Percentiles rank a stretch among this genome's conserved stretches.
phyloP scores from a whole-genome alignment of 2,329 filamentous ascomycete genomes.

The Cercospora sojina region DNA sequence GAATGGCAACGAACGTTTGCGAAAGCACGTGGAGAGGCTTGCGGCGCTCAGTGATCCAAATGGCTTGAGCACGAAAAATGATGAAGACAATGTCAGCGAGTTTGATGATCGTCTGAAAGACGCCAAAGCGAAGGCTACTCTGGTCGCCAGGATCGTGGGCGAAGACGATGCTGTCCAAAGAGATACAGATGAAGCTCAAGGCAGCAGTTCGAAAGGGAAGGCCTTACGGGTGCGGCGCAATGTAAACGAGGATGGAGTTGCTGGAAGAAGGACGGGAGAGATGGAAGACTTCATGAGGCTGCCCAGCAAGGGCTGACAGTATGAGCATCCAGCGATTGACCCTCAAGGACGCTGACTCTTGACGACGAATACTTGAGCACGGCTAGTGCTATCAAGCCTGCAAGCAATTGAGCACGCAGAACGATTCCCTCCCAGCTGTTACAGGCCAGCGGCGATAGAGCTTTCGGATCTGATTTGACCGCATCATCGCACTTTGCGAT shows the following conservation, averaged over 20 bases:
- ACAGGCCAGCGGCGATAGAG: neutral
- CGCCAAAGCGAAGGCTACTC: constrained; percentile 77
- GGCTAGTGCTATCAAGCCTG: neutral
- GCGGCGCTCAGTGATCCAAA: constrained; percentile 76
- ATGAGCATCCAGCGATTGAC: too few relatives aligned
- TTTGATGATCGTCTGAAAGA: constrained; percentile 86
- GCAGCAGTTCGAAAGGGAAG: constrained; percentile 9
- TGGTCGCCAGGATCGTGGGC: constrained; percentile 71
- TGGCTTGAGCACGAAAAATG: constrained; percentile 76
- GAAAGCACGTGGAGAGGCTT: constrained; percentile 73
- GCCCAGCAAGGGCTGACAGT: too few relatives aligned
- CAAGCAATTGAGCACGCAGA: neutral
- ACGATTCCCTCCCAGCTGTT: neutral
- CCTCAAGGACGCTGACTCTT: too few relatives aligned
- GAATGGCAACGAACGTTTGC: constrained; percentile 60
- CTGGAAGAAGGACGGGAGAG: constrained; percentile 34
- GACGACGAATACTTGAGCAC: neutral
- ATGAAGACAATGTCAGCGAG: constrained; percentile 83
- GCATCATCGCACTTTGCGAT: neutral
- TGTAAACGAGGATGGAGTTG: constrained; percentile 18
- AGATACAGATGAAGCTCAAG: neutral
- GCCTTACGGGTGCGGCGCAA: constrained; percentile 28
- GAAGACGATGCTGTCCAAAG: constrained; percentile 37
- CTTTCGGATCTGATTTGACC: neutral
- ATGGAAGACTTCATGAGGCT: constrained; percentile 43